Evolutionary conservation across 495 filamentous ascomycete genomes (phyloP).

Genomic region (Cryomyces minteri): DNA sequence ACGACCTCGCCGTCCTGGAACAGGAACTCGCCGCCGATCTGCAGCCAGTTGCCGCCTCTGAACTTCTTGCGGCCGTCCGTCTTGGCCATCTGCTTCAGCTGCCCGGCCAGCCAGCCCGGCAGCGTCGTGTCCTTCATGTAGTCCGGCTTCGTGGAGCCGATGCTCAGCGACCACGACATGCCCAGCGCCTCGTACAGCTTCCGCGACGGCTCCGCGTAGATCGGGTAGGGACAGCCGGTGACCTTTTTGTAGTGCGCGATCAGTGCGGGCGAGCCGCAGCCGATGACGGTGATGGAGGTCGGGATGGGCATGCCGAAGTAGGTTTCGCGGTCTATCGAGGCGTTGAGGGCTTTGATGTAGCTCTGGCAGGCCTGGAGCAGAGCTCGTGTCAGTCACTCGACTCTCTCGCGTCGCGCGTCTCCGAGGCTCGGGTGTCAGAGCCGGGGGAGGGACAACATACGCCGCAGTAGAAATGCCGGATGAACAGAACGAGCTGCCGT

Average conservation of each 20-base stretch:
- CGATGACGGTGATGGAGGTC: slow-evolving; percentile 9
- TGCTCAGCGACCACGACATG: background rate
- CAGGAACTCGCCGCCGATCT: slow-evolving; percentile 2
- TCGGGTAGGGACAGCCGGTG: slow-evolving; percentile 1
- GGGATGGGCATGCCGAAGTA: slow-evolving; percentile 1
- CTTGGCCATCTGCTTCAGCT: background rate
- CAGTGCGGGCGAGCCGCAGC: slow-evolving; percentile 7
- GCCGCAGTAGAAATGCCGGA: slow-evolving; percentile 3
- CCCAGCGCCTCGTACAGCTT: slow-evolving; percentile 1
- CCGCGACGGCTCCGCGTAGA: slow-evolving; percentile 1
- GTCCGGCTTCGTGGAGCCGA: background rate
- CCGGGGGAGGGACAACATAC: background rate
- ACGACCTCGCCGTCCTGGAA: background rate
- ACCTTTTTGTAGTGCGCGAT: slow-evolving; percentile 7
- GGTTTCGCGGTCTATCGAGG: slow-evolving; percentile 1
- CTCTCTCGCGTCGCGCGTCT: background rate
- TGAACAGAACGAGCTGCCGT: background rate
- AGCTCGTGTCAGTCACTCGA: background rate
- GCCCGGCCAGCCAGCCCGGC: background rate
- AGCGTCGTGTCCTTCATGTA: background rate
- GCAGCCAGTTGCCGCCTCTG: background rate
- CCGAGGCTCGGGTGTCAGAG: background rate
- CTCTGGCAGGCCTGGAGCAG: slow-evolving; percentile 7
- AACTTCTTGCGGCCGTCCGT: background rate
- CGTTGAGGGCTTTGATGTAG: slow-evolving; percentile 7